Percentiles rank a stretch among this genome's conserved stretches.
These are phyloP conservation scores for Veloporphyrellus conicus DNA, from an alignment of 1,284 basidiomycete species.

Conservation along the genomic window DNA sequence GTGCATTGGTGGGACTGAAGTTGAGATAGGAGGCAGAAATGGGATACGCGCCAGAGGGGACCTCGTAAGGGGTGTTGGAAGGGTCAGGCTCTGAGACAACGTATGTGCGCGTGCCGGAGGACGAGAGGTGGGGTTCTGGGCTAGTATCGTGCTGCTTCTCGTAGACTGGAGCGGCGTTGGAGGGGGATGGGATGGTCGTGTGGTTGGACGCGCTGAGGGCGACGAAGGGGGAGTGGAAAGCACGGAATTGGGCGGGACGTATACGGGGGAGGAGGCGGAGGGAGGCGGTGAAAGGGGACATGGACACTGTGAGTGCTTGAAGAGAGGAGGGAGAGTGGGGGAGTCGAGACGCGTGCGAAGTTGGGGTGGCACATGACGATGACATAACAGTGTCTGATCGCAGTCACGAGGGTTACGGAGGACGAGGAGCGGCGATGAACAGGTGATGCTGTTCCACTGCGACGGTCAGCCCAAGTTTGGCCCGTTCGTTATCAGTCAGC, in stretches of 20 bases:
- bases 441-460: background rate
- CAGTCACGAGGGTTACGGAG: background rate
- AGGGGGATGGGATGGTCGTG: conserved; percentile 25
- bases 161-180: conserved; percentile 38
- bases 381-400: conserved; percentile 19
- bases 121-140: conserved; percentile 44
- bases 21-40: conserved; percentile 51
- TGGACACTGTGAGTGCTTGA: no score
- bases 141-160: conserved; percentile 54
- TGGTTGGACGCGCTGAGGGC: conserved; percentile 41
- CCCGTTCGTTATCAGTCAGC: background rate
- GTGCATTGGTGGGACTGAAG: conserved; percentile 39
- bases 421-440: background rate
- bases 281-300: conserved; percentile 11
- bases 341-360: conserved; percentile 20
- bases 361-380: conserved; percentile 20
- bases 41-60: conserved; percentile 66
- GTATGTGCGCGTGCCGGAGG: conserved; percentile 50
- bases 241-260: conserved; percentile 26
- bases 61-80: conserved; percentile 52
- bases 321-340: conserved; percentile 14
- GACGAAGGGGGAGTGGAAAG: conserved; percentile 60
- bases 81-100: conserved; percentile 66
- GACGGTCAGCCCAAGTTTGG: background rate
- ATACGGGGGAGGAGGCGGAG: conserved; percentile 6